Evolutionary conservation across 768 basidiomycete species (phyloP).

Genomic region (Lactarius sanguifluus): DNA sequence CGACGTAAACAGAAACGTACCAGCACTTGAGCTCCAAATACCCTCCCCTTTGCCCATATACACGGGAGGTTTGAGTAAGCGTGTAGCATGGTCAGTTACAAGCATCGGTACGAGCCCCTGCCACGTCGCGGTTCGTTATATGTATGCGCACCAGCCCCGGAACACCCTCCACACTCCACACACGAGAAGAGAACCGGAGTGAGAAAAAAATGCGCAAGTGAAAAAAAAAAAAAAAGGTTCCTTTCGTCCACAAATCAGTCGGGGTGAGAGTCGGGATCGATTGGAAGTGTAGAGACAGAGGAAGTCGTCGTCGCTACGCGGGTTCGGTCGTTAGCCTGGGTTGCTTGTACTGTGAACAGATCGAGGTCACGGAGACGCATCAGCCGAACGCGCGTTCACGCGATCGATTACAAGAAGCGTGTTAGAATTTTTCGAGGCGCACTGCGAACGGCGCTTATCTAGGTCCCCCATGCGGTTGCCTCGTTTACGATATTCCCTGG

Average conservation of each 20-base stretch:
- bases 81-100: too few species aligned
- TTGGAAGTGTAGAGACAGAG: background rate
- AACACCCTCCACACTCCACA: background rate
- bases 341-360: background rate
- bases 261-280: background rate
- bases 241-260: background rate
- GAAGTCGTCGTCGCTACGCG: background rate
- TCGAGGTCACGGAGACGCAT: background rate
- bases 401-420: background rate
- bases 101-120: too few species aligned
- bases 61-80: too few species aligned
- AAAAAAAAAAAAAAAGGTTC: background rate
- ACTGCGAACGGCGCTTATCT: background rate
- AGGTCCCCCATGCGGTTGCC: background rate
- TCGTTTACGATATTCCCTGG: background rate
- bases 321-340: background rate
- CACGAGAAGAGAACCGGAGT: background rate
- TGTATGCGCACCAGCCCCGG: background rate
- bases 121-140: too few species aligned
- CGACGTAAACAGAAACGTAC: too few species aligned
- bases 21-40: too few species aligned
- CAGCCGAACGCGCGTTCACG: background rate
- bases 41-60: too few species aligned
- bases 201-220: too few species aligned
- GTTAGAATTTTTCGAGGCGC: background rate